These are phyloP conservation scores for Aaosphaeria pasadenensis DNA, from an alignment of 2,329 filamentous ascomycete genomes.

Conservation along the genomic window DNA sequence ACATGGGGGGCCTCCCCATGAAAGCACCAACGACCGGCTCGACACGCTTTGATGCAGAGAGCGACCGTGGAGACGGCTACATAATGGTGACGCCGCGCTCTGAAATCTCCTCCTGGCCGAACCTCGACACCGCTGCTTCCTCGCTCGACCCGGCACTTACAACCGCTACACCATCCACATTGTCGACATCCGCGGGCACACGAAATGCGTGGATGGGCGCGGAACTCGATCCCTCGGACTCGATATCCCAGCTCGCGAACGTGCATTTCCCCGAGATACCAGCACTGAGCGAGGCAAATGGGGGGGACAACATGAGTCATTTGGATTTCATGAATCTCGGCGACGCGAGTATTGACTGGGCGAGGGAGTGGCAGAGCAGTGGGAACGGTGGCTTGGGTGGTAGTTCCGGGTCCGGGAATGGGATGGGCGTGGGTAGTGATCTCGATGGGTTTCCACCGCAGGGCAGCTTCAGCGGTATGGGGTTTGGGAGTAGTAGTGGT, in stretches of 20 bases:
- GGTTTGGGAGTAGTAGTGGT: too few species aligned
- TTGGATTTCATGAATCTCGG: conserved; percentile 29
- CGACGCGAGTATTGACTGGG: conserved; percentile 15
- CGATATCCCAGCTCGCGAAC: conserved; percentile 21
- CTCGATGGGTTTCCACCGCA: conserved; percentile 28
- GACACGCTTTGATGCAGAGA: conserved; percentile 12
- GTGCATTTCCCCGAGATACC: conserved; percentile 33
- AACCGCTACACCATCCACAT: conserved; percentile 5
- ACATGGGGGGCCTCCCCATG: conserved; percentile 14
- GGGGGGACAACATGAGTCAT: conserved; percentile 15
- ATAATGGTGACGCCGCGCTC: conserved; percentile 29
- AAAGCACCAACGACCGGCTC: conserved; percentile 9
- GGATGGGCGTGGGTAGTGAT: conserved; percentile 17
- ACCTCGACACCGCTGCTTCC: conserved; percentile 8
- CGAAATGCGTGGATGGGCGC: conserved; percentile 26
- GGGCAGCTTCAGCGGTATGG: not conserved
- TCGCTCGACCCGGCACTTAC: conserved; percentile 9
- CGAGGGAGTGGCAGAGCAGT: conserved; percentile 11
- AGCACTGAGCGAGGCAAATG: conserved; percentile 9
- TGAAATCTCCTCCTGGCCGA: conserved; percentile 22
- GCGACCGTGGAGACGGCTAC: conserved; percentile 16
- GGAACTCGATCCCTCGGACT: conserved; percentile 19
- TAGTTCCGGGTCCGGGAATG: conserved; percentile 1
- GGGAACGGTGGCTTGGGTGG: not conserved
- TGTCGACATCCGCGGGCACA: conserved; percentile 5